Evolutionary conservation across 2,329 filamentous ascomycete species (phyloP), one percentile per base, ranked within the genome.

Genomic region (Calycina herbarum): DNA sequence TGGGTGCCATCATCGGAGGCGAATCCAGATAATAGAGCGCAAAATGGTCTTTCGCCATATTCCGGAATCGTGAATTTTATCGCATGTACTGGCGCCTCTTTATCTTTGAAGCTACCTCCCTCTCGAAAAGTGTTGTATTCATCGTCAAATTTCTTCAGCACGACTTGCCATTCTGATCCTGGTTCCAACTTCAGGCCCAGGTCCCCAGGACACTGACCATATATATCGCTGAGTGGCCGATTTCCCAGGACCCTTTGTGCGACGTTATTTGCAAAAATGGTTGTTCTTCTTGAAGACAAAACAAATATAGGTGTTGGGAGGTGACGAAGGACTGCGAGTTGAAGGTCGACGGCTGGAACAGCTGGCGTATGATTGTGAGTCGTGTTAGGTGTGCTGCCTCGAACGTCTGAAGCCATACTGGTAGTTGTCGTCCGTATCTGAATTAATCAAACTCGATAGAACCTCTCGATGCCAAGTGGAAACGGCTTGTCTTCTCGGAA

Each of bases 261-360:
- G 15, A 20, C 45, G 7, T 48, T 20, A 15, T 48, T 48, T 24
- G 45, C 45, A 24, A 48, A 24, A 8, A 70, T 42, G 5, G 60
- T 27, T 17, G 56, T 68, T 27, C 64, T 62, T 17, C 57, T 20
- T n/a, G 67, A 62, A 15, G 70, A 69, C 6, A 73, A 57, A 10
- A 70, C 66, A 10, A 73, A 45, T 20, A 71, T 65, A 7, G 70
- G 70, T 2, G 67, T 69, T 11, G 68, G 71, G 3, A 72, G 48
- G 29, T 66, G 40, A 51, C 64, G 65, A 6, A 73, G 67, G 48
- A 68, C 67, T 17, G 69, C 64, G 6, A 72, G 57, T 62, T 72
- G 68, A 13, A 73, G 54, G 31, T 71, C 67, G 24, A 70, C 8
- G 45, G n/a, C 5, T 48, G 45, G 8, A 48, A 20, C 15, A 20